Conservation (phyloP, 352 stramenopile species). For the Globisporangium paroecandrum region DNA sequence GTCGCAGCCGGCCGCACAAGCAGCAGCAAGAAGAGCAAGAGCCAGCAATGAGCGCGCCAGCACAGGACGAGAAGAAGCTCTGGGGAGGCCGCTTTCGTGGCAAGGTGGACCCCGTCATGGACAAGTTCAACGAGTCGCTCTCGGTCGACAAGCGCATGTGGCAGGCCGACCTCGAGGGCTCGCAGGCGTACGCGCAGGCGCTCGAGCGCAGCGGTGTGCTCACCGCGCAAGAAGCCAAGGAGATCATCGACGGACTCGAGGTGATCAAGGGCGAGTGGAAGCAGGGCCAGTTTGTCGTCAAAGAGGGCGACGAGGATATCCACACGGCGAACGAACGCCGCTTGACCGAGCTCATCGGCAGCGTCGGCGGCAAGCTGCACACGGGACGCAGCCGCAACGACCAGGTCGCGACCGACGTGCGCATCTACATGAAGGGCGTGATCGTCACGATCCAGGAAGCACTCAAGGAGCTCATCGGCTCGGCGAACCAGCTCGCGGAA, state of each 20-base stretch:
- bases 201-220: constrained; percentile 91
- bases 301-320: constrained; percentile 98
- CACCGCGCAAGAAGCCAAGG: constrained; percentile 80
- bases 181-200: constrained; percentile 93
- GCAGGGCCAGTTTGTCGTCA: constrained; percentile 72
- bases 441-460: constrained; percentile 65
- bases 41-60: constrained; percentile 25
- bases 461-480: constrained; percentile 91
- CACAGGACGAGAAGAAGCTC: constrained; percentile 68
- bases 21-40: not conserved
- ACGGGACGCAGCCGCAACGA: constrained; percentile 96
- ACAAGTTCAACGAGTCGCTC: constrained; percentile 99
- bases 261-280: constrained; percentile 89
- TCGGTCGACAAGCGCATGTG: constrained; percentile 97
- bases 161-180: constrained; percentile 94
- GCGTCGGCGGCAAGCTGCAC: constrained; percentile 97
- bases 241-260: constrained; percentile 88
- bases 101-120: constrained; percentile 95
- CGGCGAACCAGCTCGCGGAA: constrained; percentile 85
- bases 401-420: constrained; percentile 97
- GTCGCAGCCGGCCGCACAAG: not conserved
- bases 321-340: constrained; percentile 98
- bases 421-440: constrained; percentile 90
- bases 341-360: constrained; percentile 96
- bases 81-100: constrained; percentile 93